Conservation (phyloP, 306 rosid species). For the Cicer cuneatum region DNA sequence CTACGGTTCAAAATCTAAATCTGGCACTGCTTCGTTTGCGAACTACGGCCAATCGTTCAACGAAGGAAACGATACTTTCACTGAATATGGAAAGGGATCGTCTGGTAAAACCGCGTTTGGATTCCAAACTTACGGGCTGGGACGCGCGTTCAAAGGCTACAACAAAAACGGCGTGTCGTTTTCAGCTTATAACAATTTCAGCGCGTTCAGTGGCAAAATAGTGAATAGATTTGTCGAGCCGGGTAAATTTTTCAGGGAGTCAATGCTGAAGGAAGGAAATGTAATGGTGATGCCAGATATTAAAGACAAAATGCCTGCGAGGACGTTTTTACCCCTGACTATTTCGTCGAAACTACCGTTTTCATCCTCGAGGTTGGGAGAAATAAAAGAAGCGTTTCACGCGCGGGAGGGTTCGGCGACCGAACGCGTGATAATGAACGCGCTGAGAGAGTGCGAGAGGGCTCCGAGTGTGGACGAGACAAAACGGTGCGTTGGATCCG, state of each 20-base stretch:
- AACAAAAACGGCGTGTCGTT: constrained; percentile 60
- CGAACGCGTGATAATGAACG: constrained; percentile 53
- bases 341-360: constrained; percentile 69
- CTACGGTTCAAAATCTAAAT: constrained; percentile 62
- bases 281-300: constrained; percentile 77
- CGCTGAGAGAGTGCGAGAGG: constrained; percentile 72
- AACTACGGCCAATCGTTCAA: constrained; percentile 85
- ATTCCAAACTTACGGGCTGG: constrained; percentile 68
- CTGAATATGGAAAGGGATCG: constrained; percentile 71
- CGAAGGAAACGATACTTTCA: constrained; percentile 82
- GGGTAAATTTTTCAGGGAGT: constrained; percentile 85
- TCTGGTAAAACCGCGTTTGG: constrained; percentile 54
- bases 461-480: constrained; percentile 68
- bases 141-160: constrained; percentile 69
- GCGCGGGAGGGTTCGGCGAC: constrained; percentile 52
- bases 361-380: constrained; percentile 39
- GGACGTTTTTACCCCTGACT: constrained; percentile 74
- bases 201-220: constrained; percentile 43
- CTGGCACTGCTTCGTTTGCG: constrained; percentile 61
- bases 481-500: constrained; percentile 77
- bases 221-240: constrained; percentile 62
- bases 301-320: constrained; percentile 65
- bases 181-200: constrained; percentile 56
- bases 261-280: constrained; percentile 63
- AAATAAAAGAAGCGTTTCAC: constrained; percentile 54